Evolutionary conservation across 2,329 filamentous ascomycete species (phyloP), one percentile per base, ranked within the genome.

Genomic region (Pseudogymnoascus sp.): DNA sequence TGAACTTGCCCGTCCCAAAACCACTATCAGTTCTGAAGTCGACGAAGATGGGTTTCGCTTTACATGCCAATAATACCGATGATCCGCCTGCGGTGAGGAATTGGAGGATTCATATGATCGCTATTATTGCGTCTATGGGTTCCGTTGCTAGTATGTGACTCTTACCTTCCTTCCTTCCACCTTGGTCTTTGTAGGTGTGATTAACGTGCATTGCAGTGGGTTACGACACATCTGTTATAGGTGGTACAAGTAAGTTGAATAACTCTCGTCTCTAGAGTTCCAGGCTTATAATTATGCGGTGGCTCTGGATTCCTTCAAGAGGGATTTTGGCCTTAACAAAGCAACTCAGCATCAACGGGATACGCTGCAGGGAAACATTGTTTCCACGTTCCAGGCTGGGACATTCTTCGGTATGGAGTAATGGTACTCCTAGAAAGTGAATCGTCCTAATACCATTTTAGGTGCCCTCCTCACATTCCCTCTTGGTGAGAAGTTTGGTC

Each of bases 221-320:
- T 12, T 59, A 60, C n/a, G 82, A 84, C 18, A 40, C 66, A 80
- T 80, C 83, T 59, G 86, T 86, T 74, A 86, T 86, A 62, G 83
- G 82, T 58, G 85, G 83, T 1, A 86, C 83, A 5, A 71, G 83
- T 82, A 58, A 84, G 82, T 1, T 6, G n/a, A 16, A 40, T 40
- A 40, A 40, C 37, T 8, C 37, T 40, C n/a, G 14, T 40, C n/a
- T 16, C 37, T 40, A 6, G 6, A 40, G n/a, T 40, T 40, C n/a
- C 6, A 11, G 12, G 37, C 37, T 40, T 40, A 40, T 40, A 16
- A 16, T 40, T 40, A 9, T 40, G 86, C 83, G 5, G 71, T 86
- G 43, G 79, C 82, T 2, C 75, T 87, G 16, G 72, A 77, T 5
- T 81, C 82, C 0, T 86, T 86, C 72, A 76, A 76, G 60, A 67